Base-by-base conservation (phyloP, 306 rosid species). In the Gastrolobium villosum region DNA sequence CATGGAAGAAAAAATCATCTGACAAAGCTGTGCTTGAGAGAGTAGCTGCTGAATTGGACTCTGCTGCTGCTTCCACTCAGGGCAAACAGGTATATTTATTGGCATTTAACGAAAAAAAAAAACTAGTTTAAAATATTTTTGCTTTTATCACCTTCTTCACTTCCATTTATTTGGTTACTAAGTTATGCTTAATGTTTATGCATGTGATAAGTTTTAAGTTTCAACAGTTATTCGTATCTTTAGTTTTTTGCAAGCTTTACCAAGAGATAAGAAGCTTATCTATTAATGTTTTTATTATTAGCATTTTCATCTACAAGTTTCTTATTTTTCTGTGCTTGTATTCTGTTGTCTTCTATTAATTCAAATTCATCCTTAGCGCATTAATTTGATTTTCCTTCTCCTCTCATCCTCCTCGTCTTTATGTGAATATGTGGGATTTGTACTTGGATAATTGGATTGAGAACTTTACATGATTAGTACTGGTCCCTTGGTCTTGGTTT, bases 1-100 rank as follows among this genome's bases (percentile, higher is more conserved):
- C 99, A 0, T 96, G 99, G 99, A 96, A 96, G 94, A 96, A 96
- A 72, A 96, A 96, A 64, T 90, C 98, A 32, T 84, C 97, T 2
- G 99, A 96, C 70, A 96, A 91, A 84, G 81, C 84, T 64, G 89
- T 89, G 56, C 90, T 90, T 59, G 99, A 91, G 59, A 96, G 85
- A 84, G 96, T 86, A 9, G 89, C 82, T 31, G 89, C 97, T 35
- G 88, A 82, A 20, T 87, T 89, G 46, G 97, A 88, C 40, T 81
- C 85, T 71, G 90, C 84, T 48, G 55, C 75, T 76, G 77, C 81
- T 30, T 73, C 88, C 7, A 9, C 48, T 68, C 88, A 83, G 79
- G 69, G 43, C 10, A 92, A 88, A 84, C 91, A 82, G 85, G 99
- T 96, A 76, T 53, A 30, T 81, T 81, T 37, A 7, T 75, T 82